Base-by-base conservation (phyloP, 306 rosid genomes). In the Quercus glauca region DNA sequence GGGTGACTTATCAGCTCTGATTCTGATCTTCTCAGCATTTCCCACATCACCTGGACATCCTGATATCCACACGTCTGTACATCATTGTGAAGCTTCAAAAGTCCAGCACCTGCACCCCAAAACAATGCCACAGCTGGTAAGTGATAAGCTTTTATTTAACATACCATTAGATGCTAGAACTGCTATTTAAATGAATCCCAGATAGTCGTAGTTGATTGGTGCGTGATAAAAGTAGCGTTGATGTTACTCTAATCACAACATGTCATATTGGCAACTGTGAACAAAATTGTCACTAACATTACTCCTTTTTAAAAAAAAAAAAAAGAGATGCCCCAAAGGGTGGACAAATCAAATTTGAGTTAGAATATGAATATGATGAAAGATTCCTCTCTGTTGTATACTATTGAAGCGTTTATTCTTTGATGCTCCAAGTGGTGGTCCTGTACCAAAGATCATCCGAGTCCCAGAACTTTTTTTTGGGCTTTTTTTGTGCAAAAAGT, bases 31-130 rank as follows among this genome's bases (percentile, higher is more conserved):
- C 80, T 85, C 57, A 88, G 82, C 82, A 94, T 92, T 68, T 94
- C 94, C 97, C 98, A 94, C 98, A 94, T 92, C 77, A 94, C 96
- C 33, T 92, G 95, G 28, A 94, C 92, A 51, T 92, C 98, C 57
- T 92, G 78, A 76, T 94, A 94, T 23, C 88, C 96, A 79, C 98
- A 94, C 3, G 91, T 92, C 41, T 94, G 88, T 29, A 94, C 90
- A 74, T 94, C 97, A 75, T 89, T 86, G 17, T 87, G 85, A 52
- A 94, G 97, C 83, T 88, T 91, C 80, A 94, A 43, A 20, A 92
- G 64, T 29, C 97, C 98, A 35, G 70, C 88, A 76, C 94, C 96
- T 94, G 82, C 71, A 37, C 3, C 11, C 17, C 72, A 79, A 68
- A 67, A 29, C 76, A 19, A 13, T 20, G 6, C 69, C 41, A 51